These are phyloP conservation scores for Alectoria sarmentosa DNA, from an alignment of 495 filamentous ascomycete genomes.

Conservation along the genomic window DNA sequence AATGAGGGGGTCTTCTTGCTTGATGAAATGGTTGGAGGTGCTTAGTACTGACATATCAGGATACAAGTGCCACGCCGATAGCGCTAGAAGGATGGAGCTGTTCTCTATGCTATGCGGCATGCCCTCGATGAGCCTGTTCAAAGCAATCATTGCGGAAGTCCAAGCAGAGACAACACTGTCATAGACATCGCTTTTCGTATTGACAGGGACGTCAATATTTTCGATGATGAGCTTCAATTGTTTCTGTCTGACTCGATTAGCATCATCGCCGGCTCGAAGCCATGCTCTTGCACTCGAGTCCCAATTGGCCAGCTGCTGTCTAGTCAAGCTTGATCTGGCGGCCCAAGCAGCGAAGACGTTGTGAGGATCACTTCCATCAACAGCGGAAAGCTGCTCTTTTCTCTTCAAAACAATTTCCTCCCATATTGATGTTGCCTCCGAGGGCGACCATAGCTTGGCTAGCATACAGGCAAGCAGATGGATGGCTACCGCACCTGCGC, in stretches of 20 bases:
- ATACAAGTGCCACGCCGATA: no score
- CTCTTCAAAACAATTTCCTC: not conserved
- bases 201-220: conserved; percentile 31
- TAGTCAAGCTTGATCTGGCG: not conserved
- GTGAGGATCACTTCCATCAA: not conserved
- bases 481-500: not conserved
- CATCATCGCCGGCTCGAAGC: conserved; percentile 29
- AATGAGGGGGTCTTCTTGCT: no score
- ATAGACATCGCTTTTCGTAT: conserved; percentile 23
- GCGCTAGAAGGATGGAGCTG: no score
- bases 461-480: not conserved
- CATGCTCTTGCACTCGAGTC: conserved; percentile 35
- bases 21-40: no score
- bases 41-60: no score
- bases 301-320: conserved; percentile 29
- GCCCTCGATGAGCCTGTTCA: no score
- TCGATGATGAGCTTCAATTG: conserved; percentile 34
- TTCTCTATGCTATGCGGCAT: no score
- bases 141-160: no score
- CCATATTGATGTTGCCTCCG: not conserved
- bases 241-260: conserved; percentile 25
- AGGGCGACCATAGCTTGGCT: not conserved
- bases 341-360: not conserved
- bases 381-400: not conserved
- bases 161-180: no score